Evolutionary conservation across 2,329 filamentous ascomycete species (phyloP).

Genomic region (Cladosporium sp.): DNA sequence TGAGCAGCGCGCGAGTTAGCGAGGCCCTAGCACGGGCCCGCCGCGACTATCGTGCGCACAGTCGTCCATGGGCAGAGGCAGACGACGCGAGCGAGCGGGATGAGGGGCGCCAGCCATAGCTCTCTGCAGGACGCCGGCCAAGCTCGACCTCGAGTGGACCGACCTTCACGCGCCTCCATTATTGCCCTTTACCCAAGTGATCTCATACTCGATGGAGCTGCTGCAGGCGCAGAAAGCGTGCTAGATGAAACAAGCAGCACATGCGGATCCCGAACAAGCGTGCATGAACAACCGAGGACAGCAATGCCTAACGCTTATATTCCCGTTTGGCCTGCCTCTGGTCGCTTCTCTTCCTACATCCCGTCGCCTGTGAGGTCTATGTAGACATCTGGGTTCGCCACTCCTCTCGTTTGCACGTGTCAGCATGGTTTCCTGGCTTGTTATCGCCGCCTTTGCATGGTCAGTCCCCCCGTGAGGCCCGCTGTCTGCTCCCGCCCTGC

Average conservation of each 20-base stretch:
- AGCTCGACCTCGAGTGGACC: slow-evolving; percentile 24
- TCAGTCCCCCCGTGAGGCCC: slow-evolving; percentile 22
- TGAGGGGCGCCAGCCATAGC: slow-evolving; percentile 26
- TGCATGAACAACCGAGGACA: slow-evolving; percentile 31
- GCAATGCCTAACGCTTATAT: slow-evolving; percentile 29
- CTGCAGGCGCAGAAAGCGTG: slow-evolving; percentile 18
- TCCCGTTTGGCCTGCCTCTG: slow-evolving; percentile 16
- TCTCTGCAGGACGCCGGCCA: slow-evolving; percentile 20
- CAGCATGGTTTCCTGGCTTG: slow-evolving; percentile 34
- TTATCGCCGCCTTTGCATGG: slow-evolving; percentile 30
- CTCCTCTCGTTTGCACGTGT: slow-evolving; percentile 29
- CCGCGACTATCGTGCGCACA: slow-evolving; percentile 8
- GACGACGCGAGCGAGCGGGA: slow-evolving; percentile 16
- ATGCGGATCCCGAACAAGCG: slow-evolving; percentile 28
- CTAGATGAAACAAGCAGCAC: slow-evolving; percentile 24
- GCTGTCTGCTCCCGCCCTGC: background rate
- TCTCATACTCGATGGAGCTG: slow-evolving; percentile 26
- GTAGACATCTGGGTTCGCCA: slow-evolving; percentile 25
- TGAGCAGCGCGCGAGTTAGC: slow-evolving; percentile 1
- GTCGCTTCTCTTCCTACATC: slow-evolving; percentile 17
- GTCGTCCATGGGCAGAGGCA: slow-evolving; percentile 1
- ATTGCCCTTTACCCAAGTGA: slow-evolving; percentile 18
- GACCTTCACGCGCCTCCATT: slow-evolving; percentile 24
- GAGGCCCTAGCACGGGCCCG: slow-evolving; percentile 12
- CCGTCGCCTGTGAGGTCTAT: slow-evolving; percentile 24